phyloP scores from a whole-genome alignment of 345 rosid species.

The Kandelia obovata region DNA sequence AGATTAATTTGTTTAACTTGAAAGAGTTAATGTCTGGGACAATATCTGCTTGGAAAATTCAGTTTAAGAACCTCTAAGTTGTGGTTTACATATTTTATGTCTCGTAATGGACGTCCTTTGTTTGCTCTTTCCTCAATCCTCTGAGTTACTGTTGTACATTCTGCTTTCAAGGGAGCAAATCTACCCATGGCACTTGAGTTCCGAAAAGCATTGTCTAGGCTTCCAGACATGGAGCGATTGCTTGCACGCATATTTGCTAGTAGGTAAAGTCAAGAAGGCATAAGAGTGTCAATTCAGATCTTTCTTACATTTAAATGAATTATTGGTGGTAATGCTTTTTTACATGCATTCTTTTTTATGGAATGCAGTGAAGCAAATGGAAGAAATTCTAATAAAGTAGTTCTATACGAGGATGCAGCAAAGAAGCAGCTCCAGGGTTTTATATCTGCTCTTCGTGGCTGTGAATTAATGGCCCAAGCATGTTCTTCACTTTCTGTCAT shows the following conservation, averaged over 20 bases:
- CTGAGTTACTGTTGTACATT: not conserved
- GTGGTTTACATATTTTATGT: not conserved
- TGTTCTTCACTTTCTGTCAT: slow-evolving; percentile 65
- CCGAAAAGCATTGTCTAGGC: slow-evolving; percentile 63
- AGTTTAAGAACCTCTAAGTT: not conserved
- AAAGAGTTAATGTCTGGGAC: not conserved
- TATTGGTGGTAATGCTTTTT: not conserved
- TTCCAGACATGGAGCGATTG: slow-evolving; percentile 96
- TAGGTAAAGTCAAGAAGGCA: slow-evolving; percentile 47
- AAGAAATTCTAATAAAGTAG: slow-evolving; percentile 81
- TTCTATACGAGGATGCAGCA: slow-evolving; percentile 83
- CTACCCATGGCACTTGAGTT: slow-evolving; percentile 61
- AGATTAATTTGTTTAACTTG: not conserved
- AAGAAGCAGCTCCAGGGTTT: slow-evolving; percentile 90
- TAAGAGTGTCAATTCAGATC: slow-evolving; percentile 3
- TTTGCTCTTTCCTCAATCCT: not conserved
- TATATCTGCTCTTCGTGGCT: slow-evolving; percentile 77
- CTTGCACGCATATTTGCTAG: slow-evolving; percentile 72
- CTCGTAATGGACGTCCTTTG: not conserved
- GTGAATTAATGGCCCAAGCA: slow-evolving; percentile 71
- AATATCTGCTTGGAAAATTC: not conserved
- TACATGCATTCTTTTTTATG: slow-evolving; percentile 8
- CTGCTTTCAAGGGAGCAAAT: slow-evolving; percentile 61
- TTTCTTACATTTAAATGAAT: not conserved
- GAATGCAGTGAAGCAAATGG: slow-evolving; percentile 79